phyloP scores from a whole-genome alignment of 2,329 filamentous ascomycete species.

The Bipolaris gigantea region DNA sequence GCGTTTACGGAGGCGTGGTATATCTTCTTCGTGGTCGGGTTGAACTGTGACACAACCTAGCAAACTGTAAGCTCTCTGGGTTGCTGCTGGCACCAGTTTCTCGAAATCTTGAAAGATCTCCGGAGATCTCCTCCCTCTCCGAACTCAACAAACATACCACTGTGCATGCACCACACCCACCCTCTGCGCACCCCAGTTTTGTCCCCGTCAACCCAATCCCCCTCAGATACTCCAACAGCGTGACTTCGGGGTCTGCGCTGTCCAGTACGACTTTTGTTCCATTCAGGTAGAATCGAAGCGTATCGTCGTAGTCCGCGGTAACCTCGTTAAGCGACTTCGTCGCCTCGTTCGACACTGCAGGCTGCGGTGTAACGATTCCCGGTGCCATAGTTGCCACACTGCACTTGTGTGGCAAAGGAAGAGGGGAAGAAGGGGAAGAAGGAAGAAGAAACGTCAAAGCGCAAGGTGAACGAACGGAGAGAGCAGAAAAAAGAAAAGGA shows the following conservation, averaged over 20 bases:
- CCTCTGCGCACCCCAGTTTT: conserved; percentile 94
- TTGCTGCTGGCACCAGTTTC: neutral
- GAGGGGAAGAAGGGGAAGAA: neutral
- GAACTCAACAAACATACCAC: conserved; percentile 59
- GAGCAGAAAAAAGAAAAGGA: neutral
- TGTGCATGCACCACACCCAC: conserved; percentile 94
- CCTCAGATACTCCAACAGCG: conserved; percentile 87
- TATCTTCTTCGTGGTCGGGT: conserved; percentile 86
- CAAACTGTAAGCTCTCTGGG: conserved; percentile 4
- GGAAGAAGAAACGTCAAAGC: neutral
- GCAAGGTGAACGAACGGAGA: neutral
- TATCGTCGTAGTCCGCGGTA: conserved; percentile 81
- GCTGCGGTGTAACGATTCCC: conserved; percentile 50
- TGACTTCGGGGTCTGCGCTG: conserved; percentile 85
- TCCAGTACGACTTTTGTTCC: conserved; percentile 87
- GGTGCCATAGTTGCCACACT: conserved; percentile 56
- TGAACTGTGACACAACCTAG: conserved; percentile 82
- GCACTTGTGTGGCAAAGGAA: neutral
- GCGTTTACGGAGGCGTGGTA: conserved; percentile 98
- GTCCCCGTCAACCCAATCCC: conserved; percentile 93
- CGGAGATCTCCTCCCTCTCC: neutral
- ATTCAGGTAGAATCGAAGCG: conserved; percentile 89
- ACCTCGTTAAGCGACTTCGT: conserved; percentile 59
- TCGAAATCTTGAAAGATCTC: neutral
- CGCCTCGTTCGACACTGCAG: conserved; percentile 52